Base-by-base conservation (phyloP, 2,329 filamentous ascomycete species). In the Chaetomium sp. region DNA sequence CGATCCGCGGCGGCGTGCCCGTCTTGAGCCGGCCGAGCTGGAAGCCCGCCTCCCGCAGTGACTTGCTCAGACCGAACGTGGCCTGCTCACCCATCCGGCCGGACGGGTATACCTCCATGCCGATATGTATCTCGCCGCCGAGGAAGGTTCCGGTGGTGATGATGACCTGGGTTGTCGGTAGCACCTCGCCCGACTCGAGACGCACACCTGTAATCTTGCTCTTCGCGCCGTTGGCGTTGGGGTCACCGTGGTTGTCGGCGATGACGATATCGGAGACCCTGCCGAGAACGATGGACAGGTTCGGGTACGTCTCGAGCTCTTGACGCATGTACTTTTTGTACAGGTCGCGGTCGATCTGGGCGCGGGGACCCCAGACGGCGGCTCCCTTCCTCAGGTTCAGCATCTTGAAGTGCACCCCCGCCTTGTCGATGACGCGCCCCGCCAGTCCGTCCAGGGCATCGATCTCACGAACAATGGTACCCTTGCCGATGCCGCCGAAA, bases 401-500 rank as follows among this genome's bases (percentile, higher is more conserved):
- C 21, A 96, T 84, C 68, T 91, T 88, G 77, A 98, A 99, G 75
- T 97, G 94, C n/a, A 97, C 86, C 6, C 92, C 95, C 3, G 95
- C 90, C 75, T 95, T 94, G 79, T 99, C 95, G 65, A 97, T 92
- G 25, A 97, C 89, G 42, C 92, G 86, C 0, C 92, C 93, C 0
- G 93, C 90, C 23, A 99, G 81, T 0, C 95, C 95, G 74, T 98
- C 95, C 65, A 99, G 82, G 0, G 95, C 95, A 79, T 99, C 95
- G 35, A 99, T 89, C 78, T 99, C 95, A 50, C 94, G 89, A 58
- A 99, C 82, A 81, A 99, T 97, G 10, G 92, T 98, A 19, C 95
- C 95, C 76, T 99, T 99, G 53, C 95, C 95, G 71, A 99, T 98
- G n/a, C 95, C 95, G 47, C 95, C 95, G 74, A 99, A 96, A 69